Evolutionary conservation across 352 stramenopile genomes (phyloP), one percentile per base, ranked within the genome.

Genomic region (Thalassiosira hispida): DNA sequence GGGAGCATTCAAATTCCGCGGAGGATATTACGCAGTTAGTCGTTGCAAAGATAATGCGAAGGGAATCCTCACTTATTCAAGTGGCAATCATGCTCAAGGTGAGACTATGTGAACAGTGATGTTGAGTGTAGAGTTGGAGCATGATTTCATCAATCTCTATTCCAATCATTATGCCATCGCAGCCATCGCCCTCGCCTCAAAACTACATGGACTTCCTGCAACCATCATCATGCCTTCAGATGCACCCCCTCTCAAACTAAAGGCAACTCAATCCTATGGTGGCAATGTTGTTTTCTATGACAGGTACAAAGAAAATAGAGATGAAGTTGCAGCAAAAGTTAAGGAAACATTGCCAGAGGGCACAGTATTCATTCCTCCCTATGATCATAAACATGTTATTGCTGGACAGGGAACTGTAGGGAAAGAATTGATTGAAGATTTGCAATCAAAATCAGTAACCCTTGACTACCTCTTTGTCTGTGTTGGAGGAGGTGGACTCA

Each of bases 201-300:
- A 82, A 49, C 20, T 77, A 6, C 51, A 90, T 4, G 77, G 84
- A 40, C 86, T 88, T 55, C 89, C 90, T 16, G 93, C 93, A 0
- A 85, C 96, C 73, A 94, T 97, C 63, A 88, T 98, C 73, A 97
- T 98, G 95, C 96, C 96, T 0, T 84, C 85, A 20, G 95, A 95
- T 71, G 91, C 96, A 18, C 95, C 95, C 2, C 68, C 73, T 22
- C 86, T 96, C 20, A 98, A 98, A 84, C 75, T 93, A 55, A 88
- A 91, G n/a, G 95, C 94, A 4, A 94, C 96, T 22, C 61, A 87
- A 51, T 89, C 88, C 25, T 97, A 94, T 38, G 94, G 94, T 25
- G 76, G 94, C 8, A 86, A 73, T 14, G 76, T 90, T 59, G 53
- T 91, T 22, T 81, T 73, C 23, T 75, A 86, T 27, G 84, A 86